Percentiles rank a stretch among this genome's conserved stretches.
These are phyloP conservation scores for Cyberlindnera xishuangbannaensis DNA, from an alignment of 805 yeast species.

Conservation along the genomic window DNA sequence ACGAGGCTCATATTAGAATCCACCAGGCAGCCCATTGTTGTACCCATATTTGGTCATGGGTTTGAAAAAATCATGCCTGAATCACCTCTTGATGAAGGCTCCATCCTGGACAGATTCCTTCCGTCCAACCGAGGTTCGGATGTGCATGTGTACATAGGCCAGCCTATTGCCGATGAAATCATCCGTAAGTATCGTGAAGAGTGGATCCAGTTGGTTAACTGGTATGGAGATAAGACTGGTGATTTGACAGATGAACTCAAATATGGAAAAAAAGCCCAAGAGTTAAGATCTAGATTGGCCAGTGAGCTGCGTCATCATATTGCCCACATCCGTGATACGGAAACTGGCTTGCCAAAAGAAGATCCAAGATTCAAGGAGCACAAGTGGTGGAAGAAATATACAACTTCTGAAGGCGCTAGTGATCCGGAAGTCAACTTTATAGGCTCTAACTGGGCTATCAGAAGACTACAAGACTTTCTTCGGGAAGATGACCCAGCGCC, in stretches of 20 bases:
- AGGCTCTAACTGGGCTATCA: slow-evolving; percentile 81
- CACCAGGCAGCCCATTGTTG: slow-evolving; percentile 74
- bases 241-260: slow-evolving; percentile 61
- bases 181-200: slow-evolving; percentile 57
- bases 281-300: slow-evolving; percentile 67
- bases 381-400: slow-evolving; percentile 68
- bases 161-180: slow-evolving; percentile 53
- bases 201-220: slow-evolving; percentile 62
- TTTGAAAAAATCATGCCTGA: slow-evolving; percentile 87
- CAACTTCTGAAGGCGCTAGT: slow-evolving; percentile 56
- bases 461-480: slow-evolving; percentile 48
- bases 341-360: slow-evolving; percentile 47
- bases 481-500: slow-evolving; percentile 2
- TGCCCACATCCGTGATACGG: slow-evolving; percentile 35
- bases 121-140: slow-evolving; percentile 65
- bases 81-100: slow-evolving; percentile 37
- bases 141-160: slow-evolving; percentile 66
- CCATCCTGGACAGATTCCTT: slow-evolving; percentile 48
- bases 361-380: slow-evolving; percentile 66
- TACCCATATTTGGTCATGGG: slow-evolving; percentile 83
- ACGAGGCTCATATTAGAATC: slow-evolving; percentile 79
- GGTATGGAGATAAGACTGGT: slow-evolving; percentile 47
- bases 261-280: slow-evolving; percentile 56
- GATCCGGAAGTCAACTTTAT: slow-evolving; percentile 66
- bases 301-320: slow-evolving; percentile 61